Evolutionary conservation across 352 stramenopile genomes (phyloP).

Genomic region (Phytophthora cryptogea): DNA sequence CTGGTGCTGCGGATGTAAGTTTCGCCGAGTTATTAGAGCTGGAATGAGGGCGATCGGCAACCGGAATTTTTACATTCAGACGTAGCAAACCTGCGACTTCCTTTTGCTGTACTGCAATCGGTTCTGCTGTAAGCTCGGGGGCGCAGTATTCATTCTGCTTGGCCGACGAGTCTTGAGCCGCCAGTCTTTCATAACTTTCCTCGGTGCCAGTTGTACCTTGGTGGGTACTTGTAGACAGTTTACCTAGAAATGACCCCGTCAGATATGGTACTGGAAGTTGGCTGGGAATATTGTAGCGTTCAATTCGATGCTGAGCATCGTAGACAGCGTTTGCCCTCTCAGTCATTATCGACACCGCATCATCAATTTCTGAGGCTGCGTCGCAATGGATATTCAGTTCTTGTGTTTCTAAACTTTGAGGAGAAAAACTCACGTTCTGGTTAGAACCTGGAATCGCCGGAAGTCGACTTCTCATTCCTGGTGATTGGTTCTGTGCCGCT

Average conservation of each 20-base stretch:
- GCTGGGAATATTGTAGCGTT: slow-evolving; percentile 48
- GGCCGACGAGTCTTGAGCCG: neutral
- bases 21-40: neutral
- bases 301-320: slow-evolving; percentile 31
- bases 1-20: neutral
- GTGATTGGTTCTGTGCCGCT: neutral
- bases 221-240: neutral
- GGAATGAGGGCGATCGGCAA: neutral
- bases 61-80: slow-evolving; percentile 11
- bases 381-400: neutral
- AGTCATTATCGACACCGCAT: neutral
- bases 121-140: slow-evolving; percentile 1
- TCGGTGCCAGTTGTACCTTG: neutral
- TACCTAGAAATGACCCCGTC: slow-evolving; percentile 50
- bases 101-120: neutral
- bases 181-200: neutral
- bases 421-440: slow-evolving; percentile 1
- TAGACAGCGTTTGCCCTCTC: slow-evolving; percentile 33
- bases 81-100: neutral
- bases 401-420: neutral
- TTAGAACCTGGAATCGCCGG: slow-evolving; percentile 10
- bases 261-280: slow-evolving; percentile 27
- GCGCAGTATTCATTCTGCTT: slow-evolving; percentile 25
- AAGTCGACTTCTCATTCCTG: slow-evolving; percentile 13
- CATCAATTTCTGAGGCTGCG: neutral